Evolutionary conservation across 345 rosid genomes (phyloP), one percentile per base, ranked within the genome.

Genomic region (Conringia planisiliqua): DNA sequence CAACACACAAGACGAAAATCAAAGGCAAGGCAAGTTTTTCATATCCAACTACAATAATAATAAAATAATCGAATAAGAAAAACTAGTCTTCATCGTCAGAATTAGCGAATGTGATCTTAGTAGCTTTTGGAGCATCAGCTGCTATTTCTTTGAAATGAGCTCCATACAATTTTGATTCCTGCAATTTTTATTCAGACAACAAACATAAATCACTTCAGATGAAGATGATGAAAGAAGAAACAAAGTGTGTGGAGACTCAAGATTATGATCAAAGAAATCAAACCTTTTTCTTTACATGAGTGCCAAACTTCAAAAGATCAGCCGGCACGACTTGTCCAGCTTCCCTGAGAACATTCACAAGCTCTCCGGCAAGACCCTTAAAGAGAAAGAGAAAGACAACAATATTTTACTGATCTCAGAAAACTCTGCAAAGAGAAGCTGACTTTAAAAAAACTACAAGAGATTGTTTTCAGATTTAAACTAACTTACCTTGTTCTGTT

Each of bases 121-220:
- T 95, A 27, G 98, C 83, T 78, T 95, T 90, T 18, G 96, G 99
- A 71, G 98, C 98, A 86, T 90, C 88, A 11, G 87, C 93, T 26
- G 91, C 62, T 33, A 95, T 87, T 83, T 95, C 99, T 82, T 83
- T 89, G 81, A 85, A 92, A 81, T 92, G 97, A 71, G 97, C 89
- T n/a, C 99, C 99, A 35, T 95, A 92, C 32, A 95, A 82, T 79
- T 95, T 92, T 2, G 97, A 92, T 65, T 95, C 99, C 97, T 92
- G 75, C 80, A 77, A 30, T 44, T 67, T 58, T 36, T 30, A 17
- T 57, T 17, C 63, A 62, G 30, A 62, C 50, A 42, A 68, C 47
- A 42, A 46, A 40, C 9, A 69, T 62, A 66, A 70, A 70, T 56
- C 60, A 52, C 43, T 70, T 14, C 10, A 75, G 0, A 39, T 18